Conservation (phyloP, 2,329 filamentous ascomycete species). For the Moelleriella libera region DNA sequence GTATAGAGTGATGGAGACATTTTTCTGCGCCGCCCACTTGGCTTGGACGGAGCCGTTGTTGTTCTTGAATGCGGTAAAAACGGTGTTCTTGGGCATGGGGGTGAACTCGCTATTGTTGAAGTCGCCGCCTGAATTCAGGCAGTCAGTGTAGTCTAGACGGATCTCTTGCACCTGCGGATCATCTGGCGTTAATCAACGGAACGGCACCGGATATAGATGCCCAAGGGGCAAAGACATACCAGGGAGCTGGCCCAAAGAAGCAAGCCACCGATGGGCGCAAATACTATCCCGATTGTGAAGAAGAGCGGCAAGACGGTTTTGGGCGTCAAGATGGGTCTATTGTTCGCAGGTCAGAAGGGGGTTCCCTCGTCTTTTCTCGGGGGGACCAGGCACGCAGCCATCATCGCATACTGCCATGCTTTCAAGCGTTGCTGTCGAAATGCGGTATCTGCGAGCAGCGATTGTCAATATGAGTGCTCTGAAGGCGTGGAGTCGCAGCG, state of each 20-base stretch:
- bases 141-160: conserved; percentile 78
- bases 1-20: conserved; percentile 25
- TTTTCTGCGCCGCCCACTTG: conserved; percentile 26
- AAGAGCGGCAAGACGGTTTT: conserved; percentile 88
- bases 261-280: conserved; percentile 81
- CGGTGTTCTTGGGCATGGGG: conserved; percentile 40
- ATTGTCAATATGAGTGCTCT: conserved; percentile 7
- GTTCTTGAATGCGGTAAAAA: conserved; percentile 60
- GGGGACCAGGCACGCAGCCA: background rate
- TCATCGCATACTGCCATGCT: conserved; percentile 78
- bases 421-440: conserved; percentile 95
- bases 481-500: background rate
- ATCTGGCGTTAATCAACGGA: background rate
- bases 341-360: conserved; percentile 20
- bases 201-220: background rate
- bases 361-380: background rate
- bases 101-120: conserved; percentile 19
- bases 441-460: conserved; percentile 59
- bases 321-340: conserved; percentile 81
- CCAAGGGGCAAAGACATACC: conserved; percentile 29
- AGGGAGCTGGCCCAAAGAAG: conserved; percentile 74
- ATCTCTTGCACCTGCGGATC: conserved; percentile 68
- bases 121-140: conserved; percentile 40
- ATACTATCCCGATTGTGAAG: conserved; percentile 81
- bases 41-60: conserved; percentile 23